Conservation (phyloP, 2,329 filamentous ascomycete genomes). For the Lasiodiplodia citricola region DNA sequence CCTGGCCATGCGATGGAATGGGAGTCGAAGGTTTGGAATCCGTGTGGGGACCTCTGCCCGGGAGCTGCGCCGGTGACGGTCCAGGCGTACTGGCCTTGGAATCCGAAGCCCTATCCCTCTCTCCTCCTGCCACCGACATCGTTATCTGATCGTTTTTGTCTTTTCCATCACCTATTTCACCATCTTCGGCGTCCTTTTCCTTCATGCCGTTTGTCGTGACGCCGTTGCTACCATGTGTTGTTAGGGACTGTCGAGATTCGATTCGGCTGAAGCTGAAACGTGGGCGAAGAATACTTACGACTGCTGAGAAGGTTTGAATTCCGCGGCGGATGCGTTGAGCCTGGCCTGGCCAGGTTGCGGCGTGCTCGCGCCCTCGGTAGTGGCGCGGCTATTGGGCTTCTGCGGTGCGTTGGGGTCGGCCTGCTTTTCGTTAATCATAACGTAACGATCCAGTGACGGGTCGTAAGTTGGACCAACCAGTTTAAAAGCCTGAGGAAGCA, state of each 20-base stretch:
- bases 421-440: slow-evolving; percentile 1
- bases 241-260: background rate
- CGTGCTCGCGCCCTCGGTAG: slow-evolving; percentile 44
- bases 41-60: slow-evolving; percentile 7
- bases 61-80: background rate
- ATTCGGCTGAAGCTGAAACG: background rate
- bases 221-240: slow-evolving; percentile 37
- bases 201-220: slow-evolving; percentile 36
- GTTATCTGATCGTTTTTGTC: slow-evolving; percentile 25
- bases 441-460: background rate
- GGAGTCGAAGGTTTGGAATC: slow-evolving; percentile 35
- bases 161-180: slow-evolving; percentile 71
- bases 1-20: slow-evolving; percentile 5
- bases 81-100: slow-evolving; percentile 25
- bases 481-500: slow-evolving; percentile 76
- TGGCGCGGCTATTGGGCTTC: slow-evolving; percentile 39
- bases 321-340: slow-evolving; percentile 62
- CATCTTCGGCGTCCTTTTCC: slow-evolving; percentile 68
- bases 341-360: slow-evolving; percentile 52
- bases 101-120: slow-evolving; percentile 14
- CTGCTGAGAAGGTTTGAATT: slow-evolving; percentile 64
- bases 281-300: slow-evolving; percentile 11
- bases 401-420: slow-evolving; percentile 17
- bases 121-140: slow-evolving; percentile 27
- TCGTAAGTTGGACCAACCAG: slow-evolving; percentile 54